Evolutionary conservation across 352 stramenopile genomes (phyloP).

Genomic region (Discostella stelligera): DNA sequence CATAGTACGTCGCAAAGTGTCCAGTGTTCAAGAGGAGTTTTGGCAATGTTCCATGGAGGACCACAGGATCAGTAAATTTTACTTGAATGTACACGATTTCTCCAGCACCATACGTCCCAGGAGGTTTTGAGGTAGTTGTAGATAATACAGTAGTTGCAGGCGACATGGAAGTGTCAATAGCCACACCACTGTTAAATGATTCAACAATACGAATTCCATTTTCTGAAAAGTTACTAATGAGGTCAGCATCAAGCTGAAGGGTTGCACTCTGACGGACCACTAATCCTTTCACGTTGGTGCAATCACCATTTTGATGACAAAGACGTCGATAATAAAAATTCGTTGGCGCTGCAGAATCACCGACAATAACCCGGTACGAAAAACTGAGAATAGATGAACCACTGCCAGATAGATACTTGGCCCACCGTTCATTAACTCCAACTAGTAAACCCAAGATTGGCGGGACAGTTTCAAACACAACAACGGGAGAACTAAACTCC

Average conservation of each 20-base stretch:
- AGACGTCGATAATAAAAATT: constrained; percentile 44
- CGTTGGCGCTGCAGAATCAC: constrained; percentile 32
- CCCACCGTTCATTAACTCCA: constrained; percentile 42
- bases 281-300: constrained; percentile 30
- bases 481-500: constrained; percentile 47
- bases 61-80: constrained; percentile 46
- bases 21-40: constrained; percentile 38
- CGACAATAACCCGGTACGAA: constrained; percentile 36
- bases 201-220: constrained; percentile 33
- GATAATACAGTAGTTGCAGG: constrained; percentile 35
- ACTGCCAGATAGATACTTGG: constrained; percentile 48
- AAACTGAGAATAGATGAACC: constrained; percentile 41
- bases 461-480: constrained; percentile 26
- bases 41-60: constrained; percentile 32
- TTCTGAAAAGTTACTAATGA: constrained; percentile 43
- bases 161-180: constrained; percentile 41
- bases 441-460: constrained; percentile 44
- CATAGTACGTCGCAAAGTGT: constrained; percentile 35
- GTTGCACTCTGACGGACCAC: constrained; percentile 40
- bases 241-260: constrained; percentile 40
- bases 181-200: constrained; percentile 36
- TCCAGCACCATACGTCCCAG: constrained; percentile 44
- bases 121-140: constrained; percentile 17
- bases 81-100: constrained; percentile 48
- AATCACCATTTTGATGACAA: constrained; percentile 32